Percentiles rank a stretch among this genome's conserved stretches.
Evolutionary conservation across 2,329 filamentous ascomycete species (phyloP).

Genomic region (Beauveria brongniartii): DNA sequence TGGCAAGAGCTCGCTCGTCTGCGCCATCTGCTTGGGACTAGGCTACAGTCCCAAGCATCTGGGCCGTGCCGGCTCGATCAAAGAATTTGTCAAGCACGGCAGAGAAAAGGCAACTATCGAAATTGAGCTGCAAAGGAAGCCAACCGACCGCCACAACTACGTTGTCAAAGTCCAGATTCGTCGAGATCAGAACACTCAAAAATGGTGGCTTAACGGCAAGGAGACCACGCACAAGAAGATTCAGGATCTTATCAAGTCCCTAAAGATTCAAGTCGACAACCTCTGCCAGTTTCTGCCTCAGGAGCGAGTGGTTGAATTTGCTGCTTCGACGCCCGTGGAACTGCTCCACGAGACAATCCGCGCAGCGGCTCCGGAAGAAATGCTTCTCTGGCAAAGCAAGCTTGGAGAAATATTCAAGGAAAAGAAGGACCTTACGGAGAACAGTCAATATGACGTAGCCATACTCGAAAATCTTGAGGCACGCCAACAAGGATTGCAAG

Average conservation of each 20-base stretch:
- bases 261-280: slow-evolving; percentile 95
- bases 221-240: slow-evolving; percentile 56
- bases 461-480: slow-evolving; percentile 59
- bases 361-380: slow-evolving; percentile 74
- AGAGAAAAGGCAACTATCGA: slow-evolving; percentile 71
- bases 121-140: slow-evolving; percentile 71
- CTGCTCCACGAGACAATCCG: slow-evolving; percentile 79
- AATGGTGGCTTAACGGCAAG: slow-evolving; percentile 69
- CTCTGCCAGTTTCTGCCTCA: slow-evolving; percentile 95
- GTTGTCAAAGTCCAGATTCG: slow-evolving; percentile 70
- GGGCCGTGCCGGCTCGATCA: slow-evolving; percentile 74
- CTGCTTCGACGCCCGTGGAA: slow-evolving; percentile 71
- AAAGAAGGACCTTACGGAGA: slow-evolving; percentile 54
- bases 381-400: slow-evolving; percentile 68
- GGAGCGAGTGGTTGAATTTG: slow-evolving; percentile 92
- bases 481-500: slow-evolving; percentile 66
- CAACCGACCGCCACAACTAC: slow-evolving; percentile 54
- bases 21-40: slow-evolving; percentile 87
- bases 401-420: slow-evolving; percentile 63
- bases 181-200: slow-evolving; percentile 70
- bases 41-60: slow-evolving; percentile 77
- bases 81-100: slow-evolving; percentile 91
- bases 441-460: slow-evolving; percentile 52
- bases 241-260: slow-evolving; percentile 55
- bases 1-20: slow-evolving; percentile 94